Conservation (phyloP, 192 early-diverging fungal genomes). For the Funneliformis geosporum region DNA sequence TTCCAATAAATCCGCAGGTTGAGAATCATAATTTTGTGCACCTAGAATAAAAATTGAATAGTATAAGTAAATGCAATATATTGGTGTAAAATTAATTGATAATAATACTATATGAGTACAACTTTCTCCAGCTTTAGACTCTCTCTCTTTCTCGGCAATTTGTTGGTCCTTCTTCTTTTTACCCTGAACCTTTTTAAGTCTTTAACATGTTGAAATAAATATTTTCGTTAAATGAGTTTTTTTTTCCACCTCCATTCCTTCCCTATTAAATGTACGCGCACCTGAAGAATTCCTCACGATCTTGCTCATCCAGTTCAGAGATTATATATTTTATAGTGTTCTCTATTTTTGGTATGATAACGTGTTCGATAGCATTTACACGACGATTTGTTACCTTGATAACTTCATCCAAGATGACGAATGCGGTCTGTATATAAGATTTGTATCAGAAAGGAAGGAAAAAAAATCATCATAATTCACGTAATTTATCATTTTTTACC, state of each 20-base stretch:
- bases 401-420: slow-evolving; percentile 98
- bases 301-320: slow-evolving; percentile 97
- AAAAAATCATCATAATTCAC: not conserved
- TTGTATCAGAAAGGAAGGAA: not conserved
- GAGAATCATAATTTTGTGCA: slow-evolving; percentile 7
- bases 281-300: slow-evolving; percentile 98
- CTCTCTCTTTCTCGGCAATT: slow-evolving; percentile 56
- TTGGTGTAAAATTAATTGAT: not conserved
- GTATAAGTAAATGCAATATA: slow-evolving; percentile 2
- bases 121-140: slow-evolving; percentile 38
- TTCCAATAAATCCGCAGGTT: slow-evolving; percentile 44
- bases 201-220: slow-evolving; percentile 27
- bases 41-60: not conserved
- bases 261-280: slow-evolving; percentile 25
- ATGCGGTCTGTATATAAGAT: slow-evolving; percentile 75
- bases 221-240: not conserved
- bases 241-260: not conserved
- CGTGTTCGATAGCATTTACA: slow-evolving; percentile 99
- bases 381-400: slow-evolving; percentile 99
- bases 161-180: slow-evolving; percentile 92
- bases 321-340: slow-evolving; percentile 98
- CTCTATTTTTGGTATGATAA: slow-evolving; percentile 97
- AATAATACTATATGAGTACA: too few species aligned
- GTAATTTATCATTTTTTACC: slow-evolving; percentile 45
- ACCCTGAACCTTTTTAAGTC: slow-evolving; percentile 97